Evolutionary conservation across 2,329 filamentous ascomycete species (phyloP).

Genomic region (Eurotiales sp.): DNA sequence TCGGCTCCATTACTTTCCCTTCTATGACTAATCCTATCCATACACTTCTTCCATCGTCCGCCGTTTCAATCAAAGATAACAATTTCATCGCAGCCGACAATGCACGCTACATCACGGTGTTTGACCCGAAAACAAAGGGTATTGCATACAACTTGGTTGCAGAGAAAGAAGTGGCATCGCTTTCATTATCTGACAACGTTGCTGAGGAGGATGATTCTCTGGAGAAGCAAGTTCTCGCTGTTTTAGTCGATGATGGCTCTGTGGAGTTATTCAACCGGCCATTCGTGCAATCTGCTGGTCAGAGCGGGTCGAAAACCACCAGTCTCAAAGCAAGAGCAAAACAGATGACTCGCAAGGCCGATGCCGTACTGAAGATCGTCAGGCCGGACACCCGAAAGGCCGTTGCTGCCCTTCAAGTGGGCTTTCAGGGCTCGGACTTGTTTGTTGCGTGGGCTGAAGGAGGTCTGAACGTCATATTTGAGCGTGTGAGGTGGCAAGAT

Average conservation of each 20-base stretch:
- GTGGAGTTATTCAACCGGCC: slow-evolving; percentile 50
- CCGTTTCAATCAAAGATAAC: slow-evolving; percentile 29
- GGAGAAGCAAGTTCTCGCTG: slow-evolving; percentile 43
- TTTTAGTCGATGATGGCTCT: slow-evolving; percentile 45
- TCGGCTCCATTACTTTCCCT: slow-evolving; percentile 41
- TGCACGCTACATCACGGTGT: slow-evolving; percentile 50
- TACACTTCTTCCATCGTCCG: slow-evolving; percentile 42
- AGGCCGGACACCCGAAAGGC: slow-evolving; percentile 37
- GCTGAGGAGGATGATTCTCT: slow-evolving; percentile 17
- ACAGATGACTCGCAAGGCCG: slow-evolving; percentile 43
- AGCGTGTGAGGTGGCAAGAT: slow-evolving; percentile 46
- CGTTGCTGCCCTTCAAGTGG: slow-evolving; percentile 42
- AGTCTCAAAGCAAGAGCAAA: slow-evolving; percentile 45
- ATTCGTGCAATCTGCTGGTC: slow-evolving; percentile 34
- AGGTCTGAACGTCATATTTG: slow-evolving; percentile 48
- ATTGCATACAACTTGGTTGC: slow-evolving; percentile 48
- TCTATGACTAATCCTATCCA: slow-evolving; percentile 50
- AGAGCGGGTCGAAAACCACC: slow-evolving; percentile 26
- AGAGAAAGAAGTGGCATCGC: slow-evolving; percentile 42
- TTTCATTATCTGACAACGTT: slow-evolving; percentile 31
- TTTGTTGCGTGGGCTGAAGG: slow-evolving; percentile 48
- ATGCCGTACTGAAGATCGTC: slow-evolving; percentile 43
- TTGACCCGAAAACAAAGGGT: slow-evolving; percentile 40
- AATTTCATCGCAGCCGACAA: slow-evolving; percentile 48
- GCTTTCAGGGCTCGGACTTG: slow-evolving; percentile 45